Evolutionary conservation across 805 yeast genomes (phyloP).

Genomic region (Lipomyces lipofer): DNA sequence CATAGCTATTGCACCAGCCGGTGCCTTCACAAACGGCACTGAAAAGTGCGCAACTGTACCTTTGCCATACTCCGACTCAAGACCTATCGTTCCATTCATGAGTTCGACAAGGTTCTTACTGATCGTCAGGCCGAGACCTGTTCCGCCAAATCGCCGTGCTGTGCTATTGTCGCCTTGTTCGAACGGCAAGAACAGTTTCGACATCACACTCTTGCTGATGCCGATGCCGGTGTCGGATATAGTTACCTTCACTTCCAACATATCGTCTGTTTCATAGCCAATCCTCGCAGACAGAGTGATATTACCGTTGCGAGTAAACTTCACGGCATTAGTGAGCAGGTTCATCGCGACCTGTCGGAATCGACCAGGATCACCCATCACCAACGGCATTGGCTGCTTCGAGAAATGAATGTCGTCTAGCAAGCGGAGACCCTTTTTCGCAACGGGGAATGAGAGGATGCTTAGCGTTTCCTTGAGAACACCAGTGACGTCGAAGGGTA

Average conservation of each 20-base stretch:
- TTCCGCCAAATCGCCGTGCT: constrained; percentile 53
- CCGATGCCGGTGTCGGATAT: constrained; percentile 57
- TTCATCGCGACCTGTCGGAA: constrained; percentile 54
- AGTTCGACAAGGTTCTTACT: constrained; percentile 50
- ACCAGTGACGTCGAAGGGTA: constrained; percentile 49
- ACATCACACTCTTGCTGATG: constrained; percentile 48
- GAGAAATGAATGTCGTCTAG: constrained; percentile 48
- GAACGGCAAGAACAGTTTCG: constrained; percentile 53
- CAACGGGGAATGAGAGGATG: constrained; percentile 52
- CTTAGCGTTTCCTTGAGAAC: constrained; percentile 49
- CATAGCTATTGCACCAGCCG: constrained; percentile 34
- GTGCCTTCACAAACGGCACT: constrained; percentile 32
- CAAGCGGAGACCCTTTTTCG: constrained; percentile 47
- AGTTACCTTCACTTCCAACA: constrained; percentile 33
- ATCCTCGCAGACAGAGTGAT: constrained; percentile 43
- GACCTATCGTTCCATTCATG: constrained; percentile 51
- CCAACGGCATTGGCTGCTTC: constrained; percentile 36
- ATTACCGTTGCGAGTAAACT: constrained; percentile 50
- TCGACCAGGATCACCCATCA: constrained; percentile 53
- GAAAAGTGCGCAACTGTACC: constrained; percentile 51
- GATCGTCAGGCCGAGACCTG: constrained; percentile 53
- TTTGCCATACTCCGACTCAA: constrained; percentile 48
- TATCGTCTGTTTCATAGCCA: constrained; percentile 44
- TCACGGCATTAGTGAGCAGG: constrained; percentile 55
- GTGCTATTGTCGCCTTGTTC: constrained; percentile 60